Base-by-base conservation (phyloP, 306 rosid genomes). In the Luffa acutangula region DNA sequence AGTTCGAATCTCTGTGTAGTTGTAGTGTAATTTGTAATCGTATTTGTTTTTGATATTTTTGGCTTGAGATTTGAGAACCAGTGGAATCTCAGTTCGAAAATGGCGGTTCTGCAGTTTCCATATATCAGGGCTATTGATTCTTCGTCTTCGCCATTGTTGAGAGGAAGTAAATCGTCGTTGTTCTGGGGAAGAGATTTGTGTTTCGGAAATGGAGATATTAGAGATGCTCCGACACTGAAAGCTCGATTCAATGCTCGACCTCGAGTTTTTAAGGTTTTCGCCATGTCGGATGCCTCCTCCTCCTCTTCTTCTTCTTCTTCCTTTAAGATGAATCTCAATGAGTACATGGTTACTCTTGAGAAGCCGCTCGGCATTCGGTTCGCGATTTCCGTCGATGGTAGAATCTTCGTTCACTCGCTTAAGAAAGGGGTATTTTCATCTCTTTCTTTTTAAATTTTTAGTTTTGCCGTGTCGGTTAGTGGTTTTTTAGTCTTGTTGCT, bases 331-430 rank as follows among this genome's bases (percentile, higher is more conserved):
- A 94, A 92, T 79, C 89, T 94, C 73, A 91, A 89, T 48, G 97
- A 94, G 87, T 94, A 92, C 82, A 85, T 94, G 81, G 95, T 94
- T 70, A 92, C 95, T 80, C 97, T 94, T 6, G 91, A 92, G 34
- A 92, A 88, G 64, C 98, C 97, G 14, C 88, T 94, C 7, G 98
- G 98, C 5, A 89, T 94, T 56, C 95, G 95, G 6, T 94, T 94
- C 82, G 97, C 95, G 31, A 89, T 94, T 80, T 87, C 95, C 4
- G 80, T 85, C 14, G 89, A 94, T 54, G 97, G 97, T n/a, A 89
- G 81, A 83, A 87, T 92, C 85, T 88, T 94, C 65, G 95, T 94
- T 57, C 97, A 94, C 60, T 87, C 95, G 41, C 90, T 94, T 41
- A 83, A 91, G 84, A 94, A 85, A 89, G 97, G 98, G 90, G 98